A percentile compares a stretch with the other conserved stretches of the same genome.
Evolutionary conservation across 1,284 basidiomycete species (phyloP).

Genomic region (Cutaneotrichosporon sp.): DNA sequence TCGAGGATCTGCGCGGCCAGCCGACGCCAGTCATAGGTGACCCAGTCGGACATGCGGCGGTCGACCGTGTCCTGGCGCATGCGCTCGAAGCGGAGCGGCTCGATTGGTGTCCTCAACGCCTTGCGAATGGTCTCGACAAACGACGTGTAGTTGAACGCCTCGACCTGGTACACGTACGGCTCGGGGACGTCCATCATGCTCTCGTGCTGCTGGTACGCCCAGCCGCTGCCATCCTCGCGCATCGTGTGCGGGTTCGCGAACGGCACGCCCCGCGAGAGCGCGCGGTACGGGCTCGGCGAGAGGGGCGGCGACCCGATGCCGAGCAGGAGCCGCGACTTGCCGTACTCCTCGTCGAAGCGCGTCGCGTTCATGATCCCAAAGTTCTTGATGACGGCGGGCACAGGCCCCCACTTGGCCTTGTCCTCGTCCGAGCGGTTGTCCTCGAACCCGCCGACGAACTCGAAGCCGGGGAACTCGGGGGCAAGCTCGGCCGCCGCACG

Average conservation of each 20-base stretch:
- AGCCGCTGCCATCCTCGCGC: background rate
- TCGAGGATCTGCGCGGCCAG: constrained; percentile 29
- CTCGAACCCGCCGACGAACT: constrained; percentile 28
- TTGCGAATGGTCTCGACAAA: constrained; percentile 24
- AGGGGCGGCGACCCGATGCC: constrained; percentile 29
- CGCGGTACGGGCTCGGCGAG: constrained; percentile 28
- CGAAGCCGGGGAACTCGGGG: constrained; percentile 30
- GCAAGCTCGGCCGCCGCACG: constrained; percentile 23
- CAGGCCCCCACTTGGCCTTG: background rate
- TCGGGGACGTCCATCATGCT: background rate
- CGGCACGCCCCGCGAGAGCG: constrained; percentile 10
- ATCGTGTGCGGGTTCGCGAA: constrained; percentile 16
- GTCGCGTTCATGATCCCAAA: constrained; percentile 21
- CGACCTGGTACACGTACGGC: constrained; percentile 29
- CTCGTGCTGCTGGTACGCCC: constrained; percentile 10
- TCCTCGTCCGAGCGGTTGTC: constrained; percentile 20
- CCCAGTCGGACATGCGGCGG: constrained; percentile 19
- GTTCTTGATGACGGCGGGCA: constrained; percentile 26
- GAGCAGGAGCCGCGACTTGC: constrained; percentile 23
- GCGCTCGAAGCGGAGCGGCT: constrained; percentile 18
- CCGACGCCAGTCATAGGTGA: constrained; percentile 28
- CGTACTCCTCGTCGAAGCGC: constrained; percentile 18
- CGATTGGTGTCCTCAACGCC: constrained; percentile 24
- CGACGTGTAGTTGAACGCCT: constrained; percentile 23
- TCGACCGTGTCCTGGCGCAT: constrained; percentile 24